Percentiles rank a stretch among this genome's conserved stretches.
Conservation (phyloP, 2,329 filamentous ascomycete genomes). For the Hypoxylon sp. region DNA sequence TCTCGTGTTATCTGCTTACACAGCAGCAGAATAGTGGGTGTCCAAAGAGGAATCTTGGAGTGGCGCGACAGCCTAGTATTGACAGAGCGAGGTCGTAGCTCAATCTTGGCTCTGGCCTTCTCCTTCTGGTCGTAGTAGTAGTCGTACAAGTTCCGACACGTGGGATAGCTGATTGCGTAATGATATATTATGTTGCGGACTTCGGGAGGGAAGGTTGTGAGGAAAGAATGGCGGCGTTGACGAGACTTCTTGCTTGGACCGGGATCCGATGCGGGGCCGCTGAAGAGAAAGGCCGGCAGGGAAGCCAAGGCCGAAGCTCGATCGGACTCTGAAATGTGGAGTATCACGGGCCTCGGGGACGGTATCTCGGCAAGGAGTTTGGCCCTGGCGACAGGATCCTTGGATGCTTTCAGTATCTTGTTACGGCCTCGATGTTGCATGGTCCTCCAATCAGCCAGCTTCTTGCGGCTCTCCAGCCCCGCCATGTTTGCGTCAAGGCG, state of each 20-base stretch:
- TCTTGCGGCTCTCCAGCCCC: slow-evolving; percentile 29
- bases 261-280: slow-evolving; percentile 23
- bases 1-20: slow-evolving; percentile 55
- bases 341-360: slow-evolving; percentile 28
- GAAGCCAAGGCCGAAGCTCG: slow-evolving; percentile 36
- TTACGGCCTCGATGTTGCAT: slow-evolving; percentile 43
- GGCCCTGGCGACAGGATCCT: slow-evolving; percentile 42
- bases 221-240: slow-evolving; percentile 44
- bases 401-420: slow-evolving; percentile 42
- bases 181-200: slow-evolving; percentile 57
- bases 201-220: slow-evolving; percentile 54
- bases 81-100: slow-evolving; percentile 16
- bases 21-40: slow-evolving; percentile 56
- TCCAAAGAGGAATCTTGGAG: slow-evolving; percentile 42
- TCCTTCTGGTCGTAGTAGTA: slow-evolving; percentile 52
- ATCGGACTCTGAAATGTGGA: slow-evolving; percentile 44
- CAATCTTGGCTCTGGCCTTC: slow-evolving; percentile 29
- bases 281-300: slow-evolving; percentile 45
- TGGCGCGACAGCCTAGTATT: slow-evolving; percentile 21
- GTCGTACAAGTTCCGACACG: slow-evolving; percentile 51
- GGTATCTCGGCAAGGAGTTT: slow-evolving; percentile 44
- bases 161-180: slow-evolving; percentile 50
- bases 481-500: slow-evolving; percentile 23
- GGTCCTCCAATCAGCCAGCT: slow-evolving; percentile 35
- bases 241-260: neutral